A percentile compares a stretch with the other conserved stretches of the same genome.
Conservation (phyloP, 441 rosid species). For the Corymbia calophylla region DNA sequence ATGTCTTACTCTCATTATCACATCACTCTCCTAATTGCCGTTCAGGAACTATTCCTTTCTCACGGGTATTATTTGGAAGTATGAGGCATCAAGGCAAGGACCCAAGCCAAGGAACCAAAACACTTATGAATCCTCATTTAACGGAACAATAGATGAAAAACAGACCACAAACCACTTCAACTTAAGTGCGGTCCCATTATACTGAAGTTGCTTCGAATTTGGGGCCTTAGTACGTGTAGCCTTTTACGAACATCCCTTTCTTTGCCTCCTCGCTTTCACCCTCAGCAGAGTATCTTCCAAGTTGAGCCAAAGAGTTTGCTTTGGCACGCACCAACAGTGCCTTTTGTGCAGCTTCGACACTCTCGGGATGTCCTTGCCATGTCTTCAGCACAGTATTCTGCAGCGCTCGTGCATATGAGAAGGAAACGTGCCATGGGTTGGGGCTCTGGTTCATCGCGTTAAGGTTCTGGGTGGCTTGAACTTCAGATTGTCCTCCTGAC, state of each 20-base stretch:
- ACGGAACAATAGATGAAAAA: not conserved
- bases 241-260: constrained; percentile 98
- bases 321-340: constrained; percentile 89
- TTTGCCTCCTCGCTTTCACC: constrained; percentile 93
- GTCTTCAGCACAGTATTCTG: constrained; percentile 96
- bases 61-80: not conserved
- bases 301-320: constrained; percentile 97
- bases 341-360: constrained; percentile 74
- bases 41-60: not conserved
- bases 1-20: not conserved
- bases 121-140: not conserved
- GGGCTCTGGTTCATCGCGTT: constrained; percentile 96
- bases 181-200: not conserved
- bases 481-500: constrained; percentile 98
- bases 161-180: not conserved
- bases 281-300: constrained; percentile 78
- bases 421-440: constrained; percentile 98
- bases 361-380: constrained; percentile 92
- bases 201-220: not conserved
- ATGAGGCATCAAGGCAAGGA: not conserved
- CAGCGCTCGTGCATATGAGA: constrained; percentile 96
- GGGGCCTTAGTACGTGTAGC: constrained; percentile 73
- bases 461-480: constrained; percentile 86
- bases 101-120: not conserved
- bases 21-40: not conserved